Evolutionary conservation across 208 protist species (phyloP).

Genomic region (Trypanosoma lewisi): DNA sequence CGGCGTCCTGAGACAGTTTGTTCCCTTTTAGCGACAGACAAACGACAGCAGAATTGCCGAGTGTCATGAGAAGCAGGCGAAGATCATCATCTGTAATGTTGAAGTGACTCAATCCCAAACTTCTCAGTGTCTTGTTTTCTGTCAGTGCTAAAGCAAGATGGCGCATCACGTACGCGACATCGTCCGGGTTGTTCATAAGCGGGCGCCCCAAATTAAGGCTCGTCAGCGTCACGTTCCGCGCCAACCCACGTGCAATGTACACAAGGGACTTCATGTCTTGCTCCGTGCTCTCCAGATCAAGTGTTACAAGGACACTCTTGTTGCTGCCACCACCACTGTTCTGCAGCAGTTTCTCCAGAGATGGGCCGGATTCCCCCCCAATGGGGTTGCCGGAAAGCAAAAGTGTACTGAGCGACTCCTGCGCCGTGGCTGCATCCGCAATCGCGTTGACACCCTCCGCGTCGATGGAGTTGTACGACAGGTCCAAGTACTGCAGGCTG

Average conservation of each 20-base stretch:
- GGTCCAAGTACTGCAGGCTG: conserved; percentile 46
- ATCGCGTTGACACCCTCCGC: conserved; percentile 42
- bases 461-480: conserved; percentile 62
- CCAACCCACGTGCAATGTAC: conserved; percentile 36
- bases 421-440: conserved; percentile 25
- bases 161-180: conserved; percentile 64
- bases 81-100: conserved; percentile 49
- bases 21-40: conserved; percentile 57
- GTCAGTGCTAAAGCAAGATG: conserved; percentile 52
- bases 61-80: conserved; percentile 40
- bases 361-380: conserved; percentile 32
- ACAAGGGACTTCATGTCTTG: conserved; percentile 61
- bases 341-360: conserved; percentile 37
- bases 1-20: conserved; percentile 64
- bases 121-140: conserved; percentile 43
- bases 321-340: conserved; percentile 24
- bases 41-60: conserved; percentile 43
- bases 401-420: conserved; percentile 32
- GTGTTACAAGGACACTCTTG: conserved; percentile 28
- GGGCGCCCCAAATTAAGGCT: conserved; percentile 66
- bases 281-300: conserved; percentile 60
- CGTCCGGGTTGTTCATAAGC: conserved; percentile 50
- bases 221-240: conserved; percentile 39
- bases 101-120: conserved; percentile 53
- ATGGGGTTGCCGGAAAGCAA: conserved; percentile 58